phyloP scores from a whole-genome alignment of 2,329 filamentous ascomycete species.

The Samsoniella hepiali region DNA sequence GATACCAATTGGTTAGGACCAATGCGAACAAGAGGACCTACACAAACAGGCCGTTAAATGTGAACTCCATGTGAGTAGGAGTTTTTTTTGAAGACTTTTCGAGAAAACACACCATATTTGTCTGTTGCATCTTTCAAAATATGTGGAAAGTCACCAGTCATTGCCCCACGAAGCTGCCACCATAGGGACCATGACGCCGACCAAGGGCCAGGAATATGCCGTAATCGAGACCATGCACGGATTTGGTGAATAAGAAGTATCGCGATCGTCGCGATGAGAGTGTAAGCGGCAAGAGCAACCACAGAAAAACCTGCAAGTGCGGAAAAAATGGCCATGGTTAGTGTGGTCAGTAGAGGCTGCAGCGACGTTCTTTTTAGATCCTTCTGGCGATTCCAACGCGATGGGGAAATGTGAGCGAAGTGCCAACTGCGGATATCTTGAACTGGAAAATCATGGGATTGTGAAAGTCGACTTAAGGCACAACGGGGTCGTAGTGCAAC shows the following conservation, averaged over 20 bases:
- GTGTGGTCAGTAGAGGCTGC: neutral
- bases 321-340: neutral
- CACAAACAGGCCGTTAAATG: neutral
- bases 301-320: neutral
- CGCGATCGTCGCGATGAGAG: neutral
- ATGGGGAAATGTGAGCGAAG: neutral
- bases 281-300: neutral
- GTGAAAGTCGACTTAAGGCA: neutral
- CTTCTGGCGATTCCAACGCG: neutral
- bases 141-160: constrained; percentile 30
- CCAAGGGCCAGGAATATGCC: constrained; percentile 29
- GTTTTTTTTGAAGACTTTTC: too few relatives aligned
- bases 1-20: constrained; percentile 42
- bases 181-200: constrained; percentile 28
- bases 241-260: constrained; percentile 4
- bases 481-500: neutral
- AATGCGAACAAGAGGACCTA: constrained; percentile 38
- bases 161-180: constrained; percentile 29
- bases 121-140: constrained; percentile 26
- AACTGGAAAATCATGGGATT: neutral
- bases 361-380: neutral
- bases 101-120: constrained; percentile 23
- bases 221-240: constrained; percentile 28
- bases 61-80: too few relatives aligned
- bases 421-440: neutral